Conservation (phyloP, 2,329 filamentous ascomycete genomes). For the Dothideomycetes sp. region DNA sequence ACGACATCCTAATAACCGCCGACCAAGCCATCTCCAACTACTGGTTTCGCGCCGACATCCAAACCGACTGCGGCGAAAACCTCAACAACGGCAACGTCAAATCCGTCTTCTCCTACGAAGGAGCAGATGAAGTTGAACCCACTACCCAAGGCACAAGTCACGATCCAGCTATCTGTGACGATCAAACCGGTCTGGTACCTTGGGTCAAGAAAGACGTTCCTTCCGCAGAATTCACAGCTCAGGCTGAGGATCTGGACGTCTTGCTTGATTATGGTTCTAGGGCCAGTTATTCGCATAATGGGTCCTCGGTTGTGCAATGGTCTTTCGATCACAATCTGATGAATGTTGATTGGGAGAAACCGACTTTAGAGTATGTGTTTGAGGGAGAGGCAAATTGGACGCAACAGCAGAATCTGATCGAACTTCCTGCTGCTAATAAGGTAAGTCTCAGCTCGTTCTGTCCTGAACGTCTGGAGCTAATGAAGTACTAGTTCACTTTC, state of each 20-base stretch:
- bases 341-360: conserved; percentile 33
- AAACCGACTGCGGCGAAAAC: conserved; percentile 21
- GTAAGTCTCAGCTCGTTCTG: background rate
- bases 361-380: conserved; percentile 36
- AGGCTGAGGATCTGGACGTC: background rate
- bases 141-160: conserved; percentile 24
- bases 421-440: conserved; percentile 20
- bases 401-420: conserved; percentile 17
- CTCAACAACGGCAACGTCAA: conserved; percentile 24
- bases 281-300: conserved; percentile 1
- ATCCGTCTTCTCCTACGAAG: conserved; percentile 33
- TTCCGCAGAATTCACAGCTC: conserved; percentile 22
- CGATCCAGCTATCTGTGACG: conserved; percentile 32
- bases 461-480: conserved; percentile 17
- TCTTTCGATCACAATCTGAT: conserved; percentile 19
- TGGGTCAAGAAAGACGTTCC: conserved; percentile 30
- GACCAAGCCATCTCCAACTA: conserved; percentile 26
- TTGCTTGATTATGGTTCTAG: conserved; percentile 1
- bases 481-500: conserved; percentile 15
- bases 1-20: conserved; percentile 33
- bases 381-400: conserved; percentile 31
- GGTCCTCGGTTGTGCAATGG: background rate
- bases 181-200: conserved; percentile 32
- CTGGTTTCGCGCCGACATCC: conserved; percentile 29
- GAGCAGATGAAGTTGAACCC: conserved; percentile 23